These are phyloP conservation scores for Plectranthus barbatus DNA, from an alignment of 257 asterid species.

Conservation along the genomic window DNA sequence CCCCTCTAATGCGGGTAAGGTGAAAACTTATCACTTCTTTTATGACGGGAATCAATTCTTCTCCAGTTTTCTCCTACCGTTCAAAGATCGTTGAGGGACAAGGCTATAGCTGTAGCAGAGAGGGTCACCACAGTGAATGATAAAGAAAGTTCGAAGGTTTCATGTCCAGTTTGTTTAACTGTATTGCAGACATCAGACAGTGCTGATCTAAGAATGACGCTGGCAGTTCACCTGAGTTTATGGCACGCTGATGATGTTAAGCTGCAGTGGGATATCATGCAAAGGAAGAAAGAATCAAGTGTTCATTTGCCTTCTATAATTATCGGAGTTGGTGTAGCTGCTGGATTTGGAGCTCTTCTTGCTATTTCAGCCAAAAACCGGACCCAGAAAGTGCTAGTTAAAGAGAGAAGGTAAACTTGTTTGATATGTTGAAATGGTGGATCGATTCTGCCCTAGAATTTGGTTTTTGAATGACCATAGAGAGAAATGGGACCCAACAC, in stretches of 20 bases:
- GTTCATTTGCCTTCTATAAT: conserved; percentile 56
- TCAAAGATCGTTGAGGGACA: conserved; percentile 39
- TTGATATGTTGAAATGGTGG: conserved; percentile 10
- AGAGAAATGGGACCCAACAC: not conserved
- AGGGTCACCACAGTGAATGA: conserved; percentile 44
- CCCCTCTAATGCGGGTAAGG: not conserved
- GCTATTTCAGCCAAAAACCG: conserved; percentile 35
- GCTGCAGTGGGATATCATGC: conserved; percentile 75
- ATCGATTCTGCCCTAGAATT: not conserved
- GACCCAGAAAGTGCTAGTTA: conserved; percentile 14
- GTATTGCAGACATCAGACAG: conserved; percentile 24
- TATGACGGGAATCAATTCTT: not conserved
- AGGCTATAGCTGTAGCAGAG: conserved; percentile 68
- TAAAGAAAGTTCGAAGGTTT: conserved; percentile 32
- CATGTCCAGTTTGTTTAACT: conserved; percentile 70
- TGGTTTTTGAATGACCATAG: not conserved
- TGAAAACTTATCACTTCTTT: not conserved
- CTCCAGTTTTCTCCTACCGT: conserved; percentile 33
- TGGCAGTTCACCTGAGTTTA: conserved; percentile 78
- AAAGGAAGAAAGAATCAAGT: conserved; percentile 28
- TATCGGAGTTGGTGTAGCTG: conserved; percentile 58
- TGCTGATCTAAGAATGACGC: conserved; percentile 48
- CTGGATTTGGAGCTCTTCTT: conserved; percentile 53
- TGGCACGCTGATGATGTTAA: conserved; percentile 84
- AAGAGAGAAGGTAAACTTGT: conserved; percentile 19